Base-by-base conservation (phyloP, 1,284 basidiomycete species). In the Athelia psychrophila region DNA sequence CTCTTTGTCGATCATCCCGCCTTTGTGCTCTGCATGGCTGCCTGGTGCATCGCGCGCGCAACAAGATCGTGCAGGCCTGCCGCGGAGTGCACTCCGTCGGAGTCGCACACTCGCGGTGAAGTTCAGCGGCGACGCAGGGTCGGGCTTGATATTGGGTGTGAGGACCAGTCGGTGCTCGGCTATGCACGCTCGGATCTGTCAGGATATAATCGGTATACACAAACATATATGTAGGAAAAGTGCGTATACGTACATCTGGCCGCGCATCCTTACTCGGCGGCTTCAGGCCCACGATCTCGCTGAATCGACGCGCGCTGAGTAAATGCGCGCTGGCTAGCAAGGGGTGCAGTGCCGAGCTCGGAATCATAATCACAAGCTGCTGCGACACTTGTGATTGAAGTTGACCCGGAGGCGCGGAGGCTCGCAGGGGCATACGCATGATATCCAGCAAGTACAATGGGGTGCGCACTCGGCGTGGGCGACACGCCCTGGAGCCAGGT, bases 1-100 rank as follows among this genome's bases (percentile, higher is more conserved):
- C n/a, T n/a, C n/a, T n/a, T n/a, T n/a, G n/a, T n/a, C n/a, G n/a
- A n/a, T n/a, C n/a, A n/a, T 16, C 64, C 57, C 35, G 66, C 59
- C 35, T 70, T 56, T 3, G 73, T 67, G 2, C 75, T 72, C 30
- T 90, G 79, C 51, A 94, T 90, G 2, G 89, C 86, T 8, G 92
- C 84, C 59, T 94, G 87, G 61, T 98, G 94, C 24, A 94, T 75
- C 0, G 95, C 91, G 24, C 93, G 79, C n/a, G 88, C 86, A 1
- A 94, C 85, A 6, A 99, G 74, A 66, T 98, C 95, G 50, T 86
- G 80, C 52, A 99, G 68, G 68, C 99, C 97, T 0, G 86, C 84
- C 1, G 92, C 87, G 1, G 87, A 86, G 66, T 97, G 0, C 97
- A 96, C 67, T 99, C 97, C 0, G 95, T 95, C 64, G 88, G 81